A percentile compares a stretch with the other conserved stretches of the same genome.
Conservation (phyloP, 768 basidiomycete genomes). For the Neoboletus magnificus region DNA sequence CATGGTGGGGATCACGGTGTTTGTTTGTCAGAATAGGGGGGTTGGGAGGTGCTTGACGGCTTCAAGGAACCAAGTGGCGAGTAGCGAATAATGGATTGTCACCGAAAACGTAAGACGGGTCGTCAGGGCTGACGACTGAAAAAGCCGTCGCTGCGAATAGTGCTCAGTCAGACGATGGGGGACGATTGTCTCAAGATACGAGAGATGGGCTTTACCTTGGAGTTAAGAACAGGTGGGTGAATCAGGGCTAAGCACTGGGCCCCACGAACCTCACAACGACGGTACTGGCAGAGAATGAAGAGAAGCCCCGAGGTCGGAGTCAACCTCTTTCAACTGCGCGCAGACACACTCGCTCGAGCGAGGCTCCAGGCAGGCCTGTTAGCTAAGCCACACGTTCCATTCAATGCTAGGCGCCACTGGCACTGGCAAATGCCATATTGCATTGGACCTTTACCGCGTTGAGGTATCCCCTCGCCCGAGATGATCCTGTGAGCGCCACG, state of each 20-base stretch:
- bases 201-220: not conserved
- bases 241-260: not conserved
- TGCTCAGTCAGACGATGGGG: constrained; percentile 1
- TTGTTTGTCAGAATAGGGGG: not conserved
- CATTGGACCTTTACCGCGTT: no score
- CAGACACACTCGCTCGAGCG: not conserved
- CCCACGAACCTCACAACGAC: no score
- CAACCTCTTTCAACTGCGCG: not conserved
- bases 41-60: not conserved
- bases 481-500: no score
- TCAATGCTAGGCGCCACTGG: no score
- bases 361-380: constrained; percentile 11
- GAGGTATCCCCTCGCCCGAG: no score
- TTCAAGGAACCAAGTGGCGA: not conserved
- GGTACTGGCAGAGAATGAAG: not conserved
- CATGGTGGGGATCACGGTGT: not conserved
- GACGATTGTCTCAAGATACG: not conserved
- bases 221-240: not conserved
- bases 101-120: not conserved
- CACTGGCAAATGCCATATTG: no score
- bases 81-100: not conserved
- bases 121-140: not conserved
- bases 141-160: not conserved
- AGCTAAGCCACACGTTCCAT: constrained; percentile 19
- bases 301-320: no score